Conservation (phyloP, 225 moss, liverwort and hornwort genomes). For the Physcomitrium patens region DNA sequence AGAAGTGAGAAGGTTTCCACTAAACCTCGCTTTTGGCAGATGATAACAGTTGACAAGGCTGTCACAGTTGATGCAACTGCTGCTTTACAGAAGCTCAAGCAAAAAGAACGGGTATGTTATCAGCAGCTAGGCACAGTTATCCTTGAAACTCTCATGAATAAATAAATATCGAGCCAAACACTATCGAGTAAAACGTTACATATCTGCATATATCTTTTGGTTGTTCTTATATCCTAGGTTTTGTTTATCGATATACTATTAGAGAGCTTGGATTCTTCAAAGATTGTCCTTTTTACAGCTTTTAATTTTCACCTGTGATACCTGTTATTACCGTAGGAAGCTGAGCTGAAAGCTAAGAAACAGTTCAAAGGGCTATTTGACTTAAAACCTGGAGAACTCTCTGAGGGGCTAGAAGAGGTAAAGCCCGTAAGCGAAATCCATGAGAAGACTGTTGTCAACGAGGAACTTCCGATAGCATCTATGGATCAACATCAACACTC, state of each 20-base stretch:
- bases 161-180: too few species aligned
- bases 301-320: constrained; percentile 10
- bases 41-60: constrained; percentile 78
- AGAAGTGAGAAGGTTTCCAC: background rate
- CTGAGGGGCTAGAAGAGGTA: constrained; percentile 49
- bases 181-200: too few species aligned
- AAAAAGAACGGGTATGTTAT: constrained; percentile 78
- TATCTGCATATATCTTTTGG: background rate
- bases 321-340: constrained; percentile 61
- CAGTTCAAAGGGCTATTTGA: constrained; percentile 98
- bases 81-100: constrained; percentile 83
- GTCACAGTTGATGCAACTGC: constrained; percentile 74
- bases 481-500: constrained; percentile 25
- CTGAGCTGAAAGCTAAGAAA: constrained; percentile 79
- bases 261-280: constrained; percentile 4
- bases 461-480: constrained; percentile 26
- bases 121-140: constrained; percentile 5
- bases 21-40: constrained; percentile 50
- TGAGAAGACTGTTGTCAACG: constrained; percentile 27
- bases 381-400: constrained; percentile 83
- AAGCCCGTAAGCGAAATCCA: constrained; percentile 15
- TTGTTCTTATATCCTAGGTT: constrained; percentile 3
- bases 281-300: constrained; percentile 8
- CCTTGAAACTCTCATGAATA: background rate
- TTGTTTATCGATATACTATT: background rate